Base-by-base conservation (phyloP, 192 early-diverging fungal genomes). In the Helicostylum pulchrum region DNA sequence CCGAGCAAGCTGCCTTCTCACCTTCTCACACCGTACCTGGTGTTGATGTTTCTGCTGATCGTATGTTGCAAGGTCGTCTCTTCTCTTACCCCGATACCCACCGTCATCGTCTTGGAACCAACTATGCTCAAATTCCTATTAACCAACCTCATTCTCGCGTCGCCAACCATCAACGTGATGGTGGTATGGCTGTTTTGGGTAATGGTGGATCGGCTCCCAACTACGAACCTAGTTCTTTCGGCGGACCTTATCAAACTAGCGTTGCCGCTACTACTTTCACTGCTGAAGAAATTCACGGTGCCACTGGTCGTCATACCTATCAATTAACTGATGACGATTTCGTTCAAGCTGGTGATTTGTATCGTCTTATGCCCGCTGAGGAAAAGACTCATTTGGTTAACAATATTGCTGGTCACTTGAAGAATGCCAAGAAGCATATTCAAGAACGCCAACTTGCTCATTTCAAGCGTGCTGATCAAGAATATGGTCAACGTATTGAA, bases 51-150 rank as follows among this genome's bases (percentile, higher is more conserved):
- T 79, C 86, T 20, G 80, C 83, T 53, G 92, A 94, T 77, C 85
- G 82, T 74, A 88, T 94, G 85, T 78, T 94, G 62, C 91, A 94
- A 74, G 88, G 88, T 36, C 88, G 92, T 55, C 81, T 92, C 30
- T 92, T 92, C 79, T 88, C 87, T 46, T 94, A 92, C 74, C 82
- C 84, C 15, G 91, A 93, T 75, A 92, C 91, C n/a, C 91, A 93
- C 59, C 87, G 90, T 55, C 88, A 91, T 68, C 88, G 91, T 64
- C 83, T 93, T 66, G 88, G 90, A 15, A 42, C 82, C 72, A 94
- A 94, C 81, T 92, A 86, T 76, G 76, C 74, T 39, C 86, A 91
- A 76, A 78, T 94, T 34, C 92, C 92, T 19, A 92, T 92, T 81
- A 94, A 94, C 77, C 79, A 82, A 48, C 90, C 90, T 60, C 76